Conservation (phyloP, 257 asterid species). For the Linaria vulgaris region DNA sequence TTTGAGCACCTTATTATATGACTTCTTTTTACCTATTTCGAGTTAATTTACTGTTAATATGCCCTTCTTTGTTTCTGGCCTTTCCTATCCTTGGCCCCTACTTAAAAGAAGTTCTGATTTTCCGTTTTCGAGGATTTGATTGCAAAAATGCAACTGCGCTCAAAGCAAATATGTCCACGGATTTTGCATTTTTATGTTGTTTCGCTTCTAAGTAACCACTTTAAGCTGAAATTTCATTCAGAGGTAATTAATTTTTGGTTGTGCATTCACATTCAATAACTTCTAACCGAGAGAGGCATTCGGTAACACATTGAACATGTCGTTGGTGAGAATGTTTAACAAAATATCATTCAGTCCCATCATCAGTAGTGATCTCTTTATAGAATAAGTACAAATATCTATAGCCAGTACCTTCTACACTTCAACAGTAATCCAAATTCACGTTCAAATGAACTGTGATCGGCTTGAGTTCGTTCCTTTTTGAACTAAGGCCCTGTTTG, state of each 20-base stretch:
- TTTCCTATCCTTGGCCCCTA: not conserved
- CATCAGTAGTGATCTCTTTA: too few relatives aligned
- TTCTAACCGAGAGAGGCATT: not conserved
- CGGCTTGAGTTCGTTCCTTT: too few relatives aligned
- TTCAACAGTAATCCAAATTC: too few relatives aligned
- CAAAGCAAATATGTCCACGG: not conserved
- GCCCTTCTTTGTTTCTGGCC: not conserved
- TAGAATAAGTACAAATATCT: too few relatives aligned
- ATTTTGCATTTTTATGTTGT: constrained; percentile 3
- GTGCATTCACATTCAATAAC: not conserved
- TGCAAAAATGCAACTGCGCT: not conserved
- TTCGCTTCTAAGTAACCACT: constrained; percentile 1
- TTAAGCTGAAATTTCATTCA: too few relatives aligned
- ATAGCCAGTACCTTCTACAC: too few relatives aligned
- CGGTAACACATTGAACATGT: not conserved
- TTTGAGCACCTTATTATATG: not conserved
- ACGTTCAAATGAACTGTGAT: too few relatives aligned
- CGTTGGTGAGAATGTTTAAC: not conserved
- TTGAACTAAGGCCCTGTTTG: too few relatives aligned
- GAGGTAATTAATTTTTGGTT: not conserved
- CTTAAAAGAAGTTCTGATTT: too few relatives aligned
- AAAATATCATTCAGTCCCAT: not conserved
- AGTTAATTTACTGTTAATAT: not conserved
- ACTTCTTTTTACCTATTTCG: not conserved
- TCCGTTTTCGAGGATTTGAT: not conserved